Base-by-base conservation (phyloP, 768 basidiomycete species). In the Naganishia onofrii region DNA sequence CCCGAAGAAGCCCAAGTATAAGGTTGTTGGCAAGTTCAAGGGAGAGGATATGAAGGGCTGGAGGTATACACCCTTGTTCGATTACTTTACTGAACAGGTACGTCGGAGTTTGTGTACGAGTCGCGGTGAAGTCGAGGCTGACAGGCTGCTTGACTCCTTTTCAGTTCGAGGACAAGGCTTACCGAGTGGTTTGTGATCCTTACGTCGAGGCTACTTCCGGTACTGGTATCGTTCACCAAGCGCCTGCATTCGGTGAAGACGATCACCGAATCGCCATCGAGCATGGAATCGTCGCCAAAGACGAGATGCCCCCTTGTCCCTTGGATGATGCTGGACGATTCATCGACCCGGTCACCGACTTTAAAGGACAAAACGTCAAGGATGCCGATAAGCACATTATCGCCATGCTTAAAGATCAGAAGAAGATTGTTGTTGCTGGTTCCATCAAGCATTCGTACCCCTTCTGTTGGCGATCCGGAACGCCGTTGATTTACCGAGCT, bases 171-270 rank as follows among this genome's bases (percentile, higher is more conserved):
- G 92, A 93, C 79, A 88, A 86, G 74, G 95, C 92, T 0, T 98
- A 95, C 84, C 82, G 89, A 68, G 92, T 99, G 19, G 80, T 99
- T 17, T 85, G 86, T 26, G 96, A 99, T 77, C 89, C 88, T 0
- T 99, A 99, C 79, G 95, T 99, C 57, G 95, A 92, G 3, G 90
- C 89, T 74, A 86, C 87, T 19, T 91, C 93, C 70, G 96, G 96
- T 77, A 99, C 96, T 32, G 96, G 96, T 76, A 94, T 98, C 76
- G 96, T 99, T 34, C 96, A 99, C 80, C 96, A 99, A 83, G 93
- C 96, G 1, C 96, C 96, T 2, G 94, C 90, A 0, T 98, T 96
- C 77, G 96, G 96, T 84, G 95, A 98, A 80, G 96, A 99, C 76
- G 96, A 99, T 85, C 92, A 97, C 81, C 90, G 96, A 66, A 87